Base-by-base conservation (phyloP, 225 moss, liverwort and hornwort genomes). In the Straminergon stramineum region DNA sequence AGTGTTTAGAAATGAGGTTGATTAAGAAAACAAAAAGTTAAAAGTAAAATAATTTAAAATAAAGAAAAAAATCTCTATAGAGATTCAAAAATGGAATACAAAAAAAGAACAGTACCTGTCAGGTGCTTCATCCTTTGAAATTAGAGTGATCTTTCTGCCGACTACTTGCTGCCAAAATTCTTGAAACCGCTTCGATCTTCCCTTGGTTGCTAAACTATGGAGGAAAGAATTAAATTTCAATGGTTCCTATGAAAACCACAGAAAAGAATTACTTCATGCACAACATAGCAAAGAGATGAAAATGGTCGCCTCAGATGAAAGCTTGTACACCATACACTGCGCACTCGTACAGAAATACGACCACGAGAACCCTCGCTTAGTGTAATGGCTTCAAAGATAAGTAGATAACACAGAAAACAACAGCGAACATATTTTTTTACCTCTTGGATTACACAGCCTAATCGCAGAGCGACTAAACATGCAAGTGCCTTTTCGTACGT, bases 371-470 rank as follows among this genome's bases (percentile, higher is more conserved):
- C 64, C 79, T 73, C 75, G 26, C 48, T 48, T n/a, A 55, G 63
- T 56, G 48, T 15, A 48, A 61, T 15, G 83, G 17, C 41, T 70
- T 79, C 65, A n/a, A 73, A 78, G 53, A 19, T 45, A 60, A 86
- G 57, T 78, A 56, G 8, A 56, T 60, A 87, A 37, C 58, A 84
- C 14, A 55, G n/a, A 89, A 81, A 75, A 48, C n/a, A 68, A 70
- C 81, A 55, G 74, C 43, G 83, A 52, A 89, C 55, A 39, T 19
- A 9, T 35, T 91, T 15, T 24, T 37, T 41, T 93, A 99, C 99
- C 90, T 94, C 96, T 41, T 99, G 96, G 61, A 95, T 64, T 43
- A 99, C 97, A 94, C 99, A 97, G 70, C 99, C 97, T 24, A 87
- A 87, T 89, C 97, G 94, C 63, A 99, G 91, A 86, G 96, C 95